Base-by-base conservation (phyloP, 2,329 filamentous ascomycete species). In the Stachybotrys chartarum region DNA sequence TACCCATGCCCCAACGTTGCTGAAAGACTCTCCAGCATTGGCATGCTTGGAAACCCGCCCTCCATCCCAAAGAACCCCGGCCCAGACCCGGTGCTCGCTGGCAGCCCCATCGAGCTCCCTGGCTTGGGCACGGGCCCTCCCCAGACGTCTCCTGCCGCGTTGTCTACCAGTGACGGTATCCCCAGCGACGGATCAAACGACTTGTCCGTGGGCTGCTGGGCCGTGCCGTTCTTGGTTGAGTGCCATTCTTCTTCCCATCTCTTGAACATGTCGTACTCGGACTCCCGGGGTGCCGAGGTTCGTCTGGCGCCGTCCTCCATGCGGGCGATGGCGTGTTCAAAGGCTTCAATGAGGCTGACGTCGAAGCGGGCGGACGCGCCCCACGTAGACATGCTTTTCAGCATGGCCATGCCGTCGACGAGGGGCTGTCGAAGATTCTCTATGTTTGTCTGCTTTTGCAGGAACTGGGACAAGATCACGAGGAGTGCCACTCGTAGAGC, bases 401-500 rank as follows among this genome's bases (percentile, higher is more conserved):
- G 31, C 50, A 52, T 52, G 12, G 50, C 31, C 50, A 52, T 52
- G 31, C 50, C 50, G 12, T 42, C 35, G 50, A 17, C 18, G 6
- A 52, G 35, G 1, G 50, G 32, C 12, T 52, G 32, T 16, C 50
- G 50, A n/a, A 52, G 35, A 8, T 30, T 17, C n/a, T 52, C 50
- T 5, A 51, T 30, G 14, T 30, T 30, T 17, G 50, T 44, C 18
- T 42, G n/a, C 32, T 52, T 52, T 3, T 52, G 30, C 11, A 52
- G 17, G n/a, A 42, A 52, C 35, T 60, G 55, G 0, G 61, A 64
- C 4, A 61, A 47, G 0, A 74, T 67, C 31, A 81, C 78, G 3
- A 82, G 69, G 6, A 82, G 67, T 8, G 79, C 78, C 10, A 78
- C 78, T 47, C 79, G 78, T 52, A 78, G 81, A 3, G 79, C 77